These are phyloP conservation scores for Septoria petroselini DNA, from an alignment of 2,329 filamentous ascomycete genomes.

Conservation along the genomic window DNA sequence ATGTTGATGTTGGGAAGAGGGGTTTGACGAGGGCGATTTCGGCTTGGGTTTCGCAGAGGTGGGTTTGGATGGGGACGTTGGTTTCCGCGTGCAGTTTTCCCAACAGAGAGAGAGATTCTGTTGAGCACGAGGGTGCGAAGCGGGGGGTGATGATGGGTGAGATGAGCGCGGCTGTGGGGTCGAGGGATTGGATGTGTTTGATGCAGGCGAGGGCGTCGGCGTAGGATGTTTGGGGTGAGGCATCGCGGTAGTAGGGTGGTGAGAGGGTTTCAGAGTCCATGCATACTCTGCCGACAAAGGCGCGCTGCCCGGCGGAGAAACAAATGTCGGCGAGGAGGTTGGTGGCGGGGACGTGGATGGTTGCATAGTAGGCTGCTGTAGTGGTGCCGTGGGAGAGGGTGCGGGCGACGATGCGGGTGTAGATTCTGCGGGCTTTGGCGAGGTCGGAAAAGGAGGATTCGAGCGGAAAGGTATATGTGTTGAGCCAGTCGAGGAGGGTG, in stretches of 20 bases:
- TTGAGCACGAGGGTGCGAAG: constrained; percentile 57
- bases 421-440: constrained; percentile 65
- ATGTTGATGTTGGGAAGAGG: constrained; percentile 62
- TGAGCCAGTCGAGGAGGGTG: constrained; percentile 88
- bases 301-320: constrained; percentile 74
- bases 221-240: constrained; percentile 60
- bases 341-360: constrained; percentile 80
- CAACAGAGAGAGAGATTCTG: constrained; percentile 58
- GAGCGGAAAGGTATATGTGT: constrained; percentile 91
- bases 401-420: constrained; percentile 71
- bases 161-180: constrained; percentile 63
- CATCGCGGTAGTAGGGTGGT: constrained; percentile 77
- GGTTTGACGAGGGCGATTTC: constrained; percentile 69
- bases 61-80: constrained; percentile 74
- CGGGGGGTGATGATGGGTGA: constrained; percentile 74
- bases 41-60: constrained; percentile 76
- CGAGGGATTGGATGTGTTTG: constrained; percentile 62
- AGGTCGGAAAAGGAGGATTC: constrained; percentile 70
- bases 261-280: constrained; percentile 76
- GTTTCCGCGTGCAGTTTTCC: constrained; percentile 62
- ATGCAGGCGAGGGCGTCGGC: constrained; percentile 42
- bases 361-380: constrained; percentile 91
- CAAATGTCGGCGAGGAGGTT: constrained; percentile 87
- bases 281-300: constrained; percentile 89
- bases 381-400: constrained; percentile 90